Evolutionary conservation across 1,284 basidiomycete species (phyloP), one percentile per base, ranked within the genome.

Genomic region (Laetiporus sulphureus): DNA sequence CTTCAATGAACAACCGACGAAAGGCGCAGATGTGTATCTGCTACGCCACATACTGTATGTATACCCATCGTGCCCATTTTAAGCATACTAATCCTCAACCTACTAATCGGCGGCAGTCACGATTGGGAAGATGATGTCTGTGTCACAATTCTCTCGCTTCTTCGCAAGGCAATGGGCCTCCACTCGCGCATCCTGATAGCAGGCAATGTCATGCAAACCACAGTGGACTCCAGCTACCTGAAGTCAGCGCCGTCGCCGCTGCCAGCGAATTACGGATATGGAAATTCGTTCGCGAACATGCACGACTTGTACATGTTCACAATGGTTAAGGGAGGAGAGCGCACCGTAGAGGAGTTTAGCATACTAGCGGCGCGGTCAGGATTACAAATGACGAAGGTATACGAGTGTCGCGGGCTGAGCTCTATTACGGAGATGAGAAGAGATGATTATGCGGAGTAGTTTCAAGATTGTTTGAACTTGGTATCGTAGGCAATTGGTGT

Each of bases 1-100:
- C 45, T 63, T 64, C 48, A 27, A 22, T 2, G 50, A 58, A 5
- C 60, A 63, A 38, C 59, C 63, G 0, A 44, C 58, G 16, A 46
- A 54, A 31, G 41, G 49, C 5, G 58, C 60, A 0, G 50, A 47
- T 6, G 53, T 61, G 8, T 63, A 56, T 44, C 18, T 59, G 12
- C 37, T 64, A 7, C 53, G 59, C 2, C 45, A 43, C 19, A 52
- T 62, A 37, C 38, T 58, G 25, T 60, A 53, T 47, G 56, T 42
- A 6, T 5, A 16, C 8, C 2, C 15, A 8, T 21, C 13, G 4
- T 11, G 32, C 11, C 16, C 19, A 18, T 16, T 7, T 21, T 36
- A 18, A 18, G 18, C 19, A 16, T 21, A 6, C 19, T 24, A 4
- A 16, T 6, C 34, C 5, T 6, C 8, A 15, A 27, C 25, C 7